Evolutionary conservation across 2,329 filamentous ascomycete species (phyloP).

Genomic region (Claviceps purpurea): DNA sequence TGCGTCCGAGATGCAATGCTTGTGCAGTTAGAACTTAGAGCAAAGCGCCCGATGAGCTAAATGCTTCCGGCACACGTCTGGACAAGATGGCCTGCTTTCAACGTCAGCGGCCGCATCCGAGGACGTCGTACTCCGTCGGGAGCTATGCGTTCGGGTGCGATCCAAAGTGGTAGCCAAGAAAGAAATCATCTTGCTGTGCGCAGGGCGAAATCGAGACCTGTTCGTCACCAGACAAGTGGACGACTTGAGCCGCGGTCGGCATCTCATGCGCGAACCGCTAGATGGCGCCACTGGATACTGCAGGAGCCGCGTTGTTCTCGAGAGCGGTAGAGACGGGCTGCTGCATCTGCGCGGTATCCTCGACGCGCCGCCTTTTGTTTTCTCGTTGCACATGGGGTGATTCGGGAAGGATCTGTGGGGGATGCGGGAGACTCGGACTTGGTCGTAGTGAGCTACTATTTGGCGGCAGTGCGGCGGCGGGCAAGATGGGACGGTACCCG

Average conservation of each 20-base stretch:
- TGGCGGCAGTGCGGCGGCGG: slow-evolving; percentile 5
- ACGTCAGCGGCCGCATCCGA: no score
- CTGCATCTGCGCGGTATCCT: neutral
- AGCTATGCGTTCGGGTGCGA: neutral
- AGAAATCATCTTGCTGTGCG: neutral
- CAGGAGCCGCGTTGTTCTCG: neutral
- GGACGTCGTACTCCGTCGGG: neutral
- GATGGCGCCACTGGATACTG: slow-evolving; percentile 4
- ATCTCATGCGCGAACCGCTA: slow-evolving; percentile 5
- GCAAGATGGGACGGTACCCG: slow-evolving; percentile 7
- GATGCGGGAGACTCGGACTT: neutral
- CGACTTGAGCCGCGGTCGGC: neutral
- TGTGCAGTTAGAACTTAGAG: no score
- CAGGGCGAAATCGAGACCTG: neutral
- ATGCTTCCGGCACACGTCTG: no score
- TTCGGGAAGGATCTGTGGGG: neutral
- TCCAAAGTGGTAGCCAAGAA: neutral
- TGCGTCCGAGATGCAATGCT: no score
- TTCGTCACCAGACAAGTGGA: neutral
- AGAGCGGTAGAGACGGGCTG: neutral
- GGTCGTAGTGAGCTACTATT: neutral
- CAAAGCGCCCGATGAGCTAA: no score
- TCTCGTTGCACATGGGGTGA: neutral
- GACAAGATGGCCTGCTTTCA: no score
- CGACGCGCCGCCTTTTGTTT: slow-evolving; percentile 3